A percentile compares a stretch with the other conserved stretches of the same genome.
Evolutionary conservation across 805 yeast genomes (phyloP).

Genomic region (Spathaspora passalidarum): DNA sequence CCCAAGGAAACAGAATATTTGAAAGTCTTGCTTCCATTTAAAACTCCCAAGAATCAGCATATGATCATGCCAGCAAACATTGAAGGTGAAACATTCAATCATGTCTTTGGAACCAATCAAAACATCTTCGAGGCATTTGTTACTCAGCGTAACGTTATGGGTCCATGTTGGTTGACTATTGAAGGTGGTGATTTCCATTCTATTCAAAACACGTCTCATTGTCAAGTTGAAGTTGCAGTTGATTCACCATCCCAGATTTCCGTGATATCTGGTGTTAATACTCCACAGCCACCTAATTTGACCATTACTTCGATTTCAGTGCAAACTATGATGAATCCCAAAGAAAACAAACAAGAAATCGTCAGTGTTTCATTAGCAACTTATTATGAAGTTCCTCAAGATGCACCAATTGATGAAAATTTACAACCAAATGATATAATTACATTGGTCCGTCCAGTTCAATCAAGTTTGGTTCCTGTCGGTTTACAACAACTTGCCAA

Average conservation of each 20-base stretch:
- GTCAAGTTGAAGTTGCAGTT: slow-evolving; percentile 71
- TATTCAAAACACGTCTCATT: slow-evolving; percentile 68
- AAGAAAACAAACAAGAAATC: slow-evolving; percentile 77
- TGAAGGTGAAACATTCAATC: slow-evolving; percentile 72
- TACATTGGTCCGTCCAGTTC: slow-evolving; percentile 80
- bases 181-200: slow-evolving; percentile 57
- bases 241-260: slow-evolving; percentile 44
- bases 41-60: slow-evolving; percentile 53
- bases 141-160: slow-evolving; percentile 81
- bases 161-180: slow-evolving; percentile 94
- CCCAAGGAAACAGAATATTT: slow-evolving; percentile 81
- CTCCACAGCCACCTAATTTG: slow-evolving; percentile 58
- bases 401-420: slow-evolving; percentile 65
- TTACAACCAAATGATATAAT: slow-evolving; percentile 57
- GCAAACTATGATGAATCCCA: slow-evolving; percentile 75
- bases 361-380: slow-evolving; percentile 79
- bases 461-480: slow-evolving; percentile 63
- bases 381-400: slow-evolving; percentile 67
- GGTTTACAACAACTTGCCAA: slow-evolving; percentile 65
- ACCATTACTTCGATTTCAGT: slow-evolving; percentile 73
- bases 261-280: slow-evolving; percentile 19
- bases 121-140: slow-evolving; percentile 83
- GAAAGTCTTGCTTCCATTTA: slow-evolving; percentile 71
- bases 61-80: slow-evolving; percentile 56
- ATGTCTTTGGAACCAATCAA: slow-evolving; percentile 76